A percentile compares a stretch with the other conserved stretches of the same genome.
phyloP scores from a whole-genome alignment of 169 alveolate genomes.

The Plasmodium adleri region DNA sequence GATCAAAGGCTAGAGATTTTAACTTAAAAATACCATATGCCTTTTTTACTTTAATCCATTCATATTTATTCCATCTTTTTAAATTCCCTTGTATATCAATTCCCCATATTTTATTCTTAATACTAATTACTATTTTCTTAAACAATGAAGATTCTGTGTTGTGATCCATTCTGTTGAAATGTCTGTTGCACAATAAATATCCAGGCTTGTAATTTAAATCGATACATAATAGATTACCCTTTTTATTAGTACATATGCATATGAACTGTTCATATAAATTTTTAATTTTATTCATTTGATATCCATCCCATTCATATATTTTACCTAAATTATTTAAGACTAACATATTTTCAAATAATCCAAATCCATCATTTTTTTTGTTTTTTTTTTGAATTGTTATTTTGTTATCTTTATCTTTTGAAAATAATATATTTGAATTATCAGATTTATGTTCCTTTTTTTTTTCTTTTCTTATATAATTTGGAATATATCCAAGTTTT shows the following conservation, averaged over 20 bases:
- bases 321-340: slow-evolving; percentile 25
- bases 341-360: slow-evolving; percentile 61
- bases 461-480: background rate
- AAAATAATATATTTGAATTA: background rate
- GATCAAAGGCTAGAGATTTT: slow-evolving; percentile 65
- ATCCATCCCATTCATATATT: slow-evolving; percentile 61
- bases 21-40: slow-evolving; percentile 70
- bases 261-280: slow-evolving; percentile 18
- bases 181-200: slow-evolving; percentile 27
- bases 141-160: slow-evolving; percentile 10
- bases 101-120: slow-evolving; percentile 73
- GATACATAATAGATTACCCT: slow-evolving; percentile 48
- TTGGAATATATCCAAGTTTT: slow-evolving; percentile 25
- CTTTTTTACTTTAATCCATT: slow-evolving; percentile 48
- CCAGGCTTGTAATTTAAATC: slow-evolving; percentile 52
- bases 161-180: slow-evolving; percentile 47
- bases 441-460: background rate
- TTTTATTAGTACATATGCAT: slow-evolving; percentile 40
- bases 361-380: slow-evolving; percentile 3
- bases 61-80: slow-evolving; percentile 63
- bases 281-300: slow-evolving; percentile 29
- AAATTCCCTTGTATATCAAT: slow-evolving; percentile 57
- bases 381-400: slow-evolving; percentile 8
- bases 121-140: slow-evolving; percentile 33
- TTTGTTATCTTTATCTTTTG: background rate